Evolutionary conservation across 2,329 filamentous ascomycete genomes (phyloP).

Genomic region (Xylaria sp.): DNA sequence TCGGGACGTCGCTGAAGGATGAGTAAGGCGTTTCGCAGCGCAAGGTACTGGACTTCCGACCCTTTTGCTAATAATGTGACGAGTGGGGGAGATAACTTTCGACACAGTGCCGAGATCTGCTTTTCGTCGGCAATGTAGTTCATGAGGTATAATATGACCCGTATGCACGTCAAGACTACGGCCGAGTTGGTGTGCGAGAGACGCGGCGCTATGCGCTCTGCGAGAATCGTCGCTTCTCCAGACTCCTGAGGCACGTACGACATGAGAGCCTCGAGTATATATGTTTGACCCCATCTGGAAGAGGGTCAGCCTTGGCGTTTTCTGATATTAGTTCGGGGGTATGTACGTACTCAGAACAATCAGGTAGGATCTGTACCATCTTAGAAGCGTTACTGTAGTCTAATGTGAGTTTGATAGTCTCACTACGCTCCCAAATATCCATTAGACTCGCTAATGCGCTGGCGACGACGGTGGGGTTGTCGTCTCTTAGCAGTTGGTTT

Average conservation of each 20-base stretch:
- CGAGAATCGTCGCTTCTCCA: constrained; percentile 85
- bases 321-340: not conserved
- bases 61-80: constrained; percentile 96
- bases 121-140: constrained; percentile 97
- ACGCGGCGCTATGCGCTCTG: constrained; percentile 93
- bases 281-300: constrained; percentile 94
- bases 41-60: constrained; percentile 97
- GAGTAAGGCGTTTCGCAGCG: constrained; percentile 89
- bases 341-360: constrained; percentile 88
- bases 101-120: constrained; percentile 85
- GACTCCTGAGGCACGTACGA: constrained; percentile 95
- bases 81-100: constrained; percentile 92
- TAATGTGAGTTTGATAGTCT: constrained; percentile 97
- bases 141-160: constrained; percentile 96
- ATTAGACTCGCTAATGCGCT: constrained; percentile 90
- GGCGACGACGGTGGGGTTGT: constrained; percentile 97
- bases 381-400: constrained; percentile 98
- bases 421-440: constrained; percentile 98
- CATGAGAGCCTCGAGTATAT: constrained; percentile 97
- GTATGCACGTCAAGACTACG: constrained; percentile 94
- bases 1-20: constrained; percentile 94
- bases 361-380: constrained; percentile 93
- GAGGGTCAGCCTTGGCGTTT: constrained; percentile 20
- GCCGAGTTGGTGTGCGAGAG: constrained; percentile 97
- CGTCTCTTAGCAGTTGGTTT: constrained; percentile 89